Evolutionary conservation across 1,139 yeast species (phyloP), one percentile per base, ranked within the genome.

Genomic region (Scheffersomyces cryptocercus): DNA sequence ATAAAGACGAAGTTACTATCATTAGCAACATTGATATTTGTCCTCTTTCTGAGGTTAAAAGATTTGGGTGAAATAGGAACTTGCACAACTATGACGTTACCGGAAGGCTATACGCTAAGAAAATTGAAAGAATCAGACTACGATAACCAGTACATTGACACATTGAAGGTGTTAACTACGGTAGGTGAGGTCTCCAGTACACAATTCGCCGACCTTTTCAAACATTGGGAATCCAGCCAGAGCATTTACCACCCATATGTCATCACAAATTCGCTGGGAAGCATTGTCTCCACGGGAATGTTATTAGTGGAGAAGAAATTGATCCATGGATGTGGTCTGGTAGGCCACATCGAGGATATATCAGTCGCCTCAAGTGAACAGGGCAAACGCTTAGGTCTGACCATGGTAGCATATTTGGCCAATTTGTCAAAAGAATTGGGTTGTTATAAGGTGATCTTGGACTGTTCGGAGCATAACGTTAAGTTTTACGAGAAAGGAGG

Each of bases 341-440:
- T 89, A 10, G 99, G 98, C 4, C 99, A 93, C 65, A 86, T 93
- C 49, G 99, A 93, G 61, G 99, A 93, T 61, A 91, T 93, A 47
- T 88, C 97, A 0, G 96, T 93, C 5, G 78, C 82, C 29, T 64
- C 65, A 31, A 67, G 75, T 12, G 89, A 88, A 62, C 97, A 91
- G 58, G 99, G 99, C 7, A 84, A 85, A 61, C 80, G 81, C 53
- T 69, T 93, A 42, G 99, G 99, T 0, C 68, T 75, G 53, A 68
- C 75, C 13, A 64, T 93, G 67, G 88, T 93, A 54, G 67, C 73
- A 28, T 72, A 79, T 12, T 73, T 93, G 57, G 78, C 85, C 5
- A 70, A 71, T 26, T 61, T 86, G 37, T 97, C 88, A 5, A 57
- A 76, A 45, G 56, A 65, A 2, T 61, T 57, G 15, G 95, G 93